Evolutionary conservation across 73 alveolate species (phyloP).

Genomic region (Paramecium octaurelia): DNA sequence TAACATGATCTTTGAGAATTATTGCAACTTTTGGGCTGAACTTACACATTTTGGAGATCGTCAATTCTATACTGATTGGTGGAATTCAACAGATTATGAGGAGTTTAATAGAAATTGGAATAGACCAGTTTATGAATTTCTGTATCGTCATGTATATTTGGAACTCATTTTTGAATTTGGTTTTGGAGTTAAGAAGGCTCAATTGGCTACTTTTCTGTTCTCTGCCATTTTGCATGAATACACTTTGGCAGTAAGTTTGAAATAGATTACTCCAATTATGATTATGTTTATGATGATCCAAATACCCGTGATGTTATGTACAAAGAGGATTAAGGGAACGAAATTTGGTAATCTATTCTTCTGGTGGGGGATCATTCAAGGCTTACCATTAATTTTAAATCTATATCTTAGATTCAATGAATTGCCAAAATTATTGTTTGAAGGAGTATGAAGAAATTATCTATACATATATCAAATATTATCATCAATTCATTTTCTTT

Average conservation of each 20-base stretch:
- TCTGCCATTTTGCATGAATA: slow-evolving; percentile 69
- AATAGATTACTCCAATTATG: slow-evolving; percentile 47
- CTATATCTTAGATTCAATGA: slow-evolving; percentile 53
- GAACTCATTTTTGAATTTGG: slow-evolving; percentile 48
- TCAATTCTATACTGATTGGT: slow-evolving; percentile 72
- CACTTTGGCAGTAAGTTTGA: slow-evolving; percentile 55
- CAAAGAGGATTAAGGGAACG: slow-evolving; percentile 28
- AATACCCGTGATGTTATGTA: slow-evolving; percentile 51
- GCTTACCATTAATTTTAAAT: slow-evolving; percentile 36
- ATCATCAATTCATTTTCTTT: neutral
- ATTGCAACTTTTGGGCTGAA: slow-evolving; percentile 70
- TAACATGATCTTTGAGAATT: slow-evolving; percentile 62
- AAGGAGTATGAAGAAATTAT: neutral
- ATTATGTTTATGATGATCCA: slow-evolving; percentile 54
- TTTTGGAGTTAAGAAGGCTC: neutral
- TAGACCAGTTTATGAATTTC: slow-evolving; percentile 71
- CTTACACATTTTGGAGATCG: slow-evolving; percentile 73
- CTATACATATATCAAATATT: neutral
- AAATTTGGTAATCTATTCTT: slow-evolving; percentile 48
- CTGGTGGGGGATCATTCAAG: slow-evolving; percentile 60
- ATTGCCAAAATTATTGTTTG: neutral
- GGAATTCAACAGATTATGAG: slow-evolving; percentile 78
- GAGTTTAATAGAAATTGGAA: slow-evolving; percentile 78
- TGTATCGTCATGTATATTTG: slow-evolving; percentile 69
- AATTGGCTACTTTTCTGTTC: slow-evolving; percentile 61